These are phyloP conservation scores for Heterobasidion parviporum DNA, from an alignment of 1,284 basidiomycete genomes.

Conservation along the genomic window DNA sequence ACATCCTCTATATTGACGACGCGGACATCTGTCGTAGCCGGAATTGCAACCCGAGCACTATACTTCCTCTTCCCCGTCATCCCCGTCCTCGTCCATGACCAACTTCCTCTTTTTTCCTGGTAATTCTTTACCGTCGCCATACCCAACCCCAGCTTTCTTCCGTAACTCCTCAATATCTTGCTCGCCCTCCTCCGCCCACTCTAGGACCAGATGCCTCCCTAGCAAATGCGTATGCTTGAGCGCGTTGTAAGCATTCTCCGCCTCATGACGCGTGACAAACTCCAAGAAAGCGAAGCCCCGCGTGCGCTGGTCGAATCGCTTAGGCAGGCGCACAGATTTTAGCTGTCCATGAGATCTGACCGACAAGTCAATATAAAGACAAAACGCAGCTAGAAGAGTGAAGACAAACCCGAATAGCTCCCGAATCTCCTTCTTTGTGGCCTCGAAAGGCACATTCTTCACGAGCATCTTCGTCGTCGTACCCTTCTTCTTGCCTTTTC, in stretches of 20 bases:
- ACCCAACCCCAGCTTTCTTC: conserved; percentile 73
- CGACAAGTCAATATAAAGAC: conserved; percentile 1
- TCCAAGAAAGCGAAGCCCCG: conserved; percentile 97
- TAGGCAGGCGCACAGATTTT: conserved; percentile 85
- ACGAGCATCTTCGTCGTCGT: conserved; percentile 87
- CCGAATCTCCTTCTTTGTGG: conserved; percentile 86
- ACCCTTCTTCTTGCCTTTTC: conserved; percentile 36
- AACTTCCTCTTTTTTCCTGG: conserved; percentile 69
- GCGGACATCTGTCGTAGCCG: too few relatives aligned
- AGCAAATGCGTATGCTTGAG: conserved; percentile 93
- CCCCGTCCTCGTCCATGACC: conserved; percentile 39
- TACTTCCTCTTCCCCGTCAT: conserved; percentile 20
- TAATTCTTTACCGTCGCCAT: conserved; percentile 55
- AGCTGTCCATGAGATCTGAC: conserved; percentile 81
- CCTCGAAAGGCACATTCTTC: conserved; percentile 98
- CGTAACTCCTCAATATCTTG: conserved; percentile 69
- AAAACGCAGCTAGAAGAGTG: conserved; percentile 3
- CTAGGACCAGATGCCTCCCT: conserved; percentile 87
- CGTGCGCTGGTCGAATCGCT: conserved; percentile 77
- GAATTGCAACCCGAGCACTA: not conserved
- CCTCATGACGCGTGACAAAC: conserved; percentile 81
- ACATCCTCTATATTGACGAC: too few relatives aligned
- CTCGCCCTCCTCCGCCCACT: conserved; percentile 85
- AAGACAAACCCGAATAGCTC: conserved; percentile 74
- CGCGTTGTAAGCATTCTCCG: conserved; percentile 77